A percentile compares a stretch with the other conserved stretches of the same genome.
These are phyloP conservation scores for Leucosporidium scottii DNA, from an alignment of 768 basidiomycete species.

Conservation along the genomic window DNA sequence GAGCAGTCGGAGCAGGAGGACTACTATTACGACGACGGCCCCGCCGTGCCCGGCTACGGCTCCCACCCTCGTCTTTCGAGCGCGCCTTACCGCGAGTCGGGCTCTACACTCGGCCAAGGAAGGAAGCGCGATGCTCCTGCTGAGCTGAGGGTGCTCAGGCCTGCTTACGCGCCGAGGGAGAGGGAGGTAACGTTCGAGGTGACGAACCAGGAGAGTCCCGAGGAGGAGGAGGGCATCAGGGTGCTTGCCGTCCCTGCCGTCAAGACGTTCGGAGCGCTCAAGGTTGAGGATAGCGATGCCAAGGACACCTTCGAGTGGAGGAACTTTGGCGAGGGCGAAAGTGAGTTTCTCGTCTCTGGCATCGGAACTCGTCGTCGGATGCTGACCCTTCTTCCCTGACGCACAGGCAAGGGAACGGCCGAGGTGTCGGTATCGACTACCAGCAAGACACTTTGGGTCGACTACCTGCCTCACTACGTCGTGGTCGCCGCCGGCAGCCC, in stretches of 20 bases:
- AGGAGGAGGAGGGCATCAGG: conserved; percentile 33
- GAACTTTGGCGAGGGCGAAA: conserved; percentile 60
- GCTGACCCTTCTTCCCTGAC: not conserved
- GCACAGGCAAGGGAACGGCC: conserved; percentile 49
- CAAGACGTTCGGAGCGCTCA: conserved; percentile 52
- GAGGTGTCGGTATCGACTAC: conserved; percentile 60
- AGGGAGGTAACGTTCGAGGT: conserved; percentile 25
- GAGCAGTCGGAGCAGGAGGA: not conserved
- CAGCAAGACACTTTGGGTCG: conserved; percentile 76
- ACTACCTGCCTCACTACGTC: conserved; percentile 72
- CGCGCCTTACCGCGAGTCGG: conserved; percentile 10
- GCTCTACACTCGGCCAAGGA: conserved; percentile 12
- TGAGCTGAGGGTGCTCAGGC: conserved; percentile 12
- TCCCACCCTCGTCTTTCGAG: conserved; percentile 3
- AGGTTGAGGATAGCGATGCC: conserved; percentile 56
- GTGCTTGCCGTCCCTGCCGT: conserved; percentile 55
- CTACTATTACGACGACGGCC: not conserved
- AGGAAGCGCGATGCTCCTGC: not conserved
- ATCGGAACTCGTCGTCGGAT: not conserved
- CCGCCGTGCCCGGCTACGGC: conserved; percentile 4
- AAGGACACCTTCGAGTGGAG: conserved; percentile 62
- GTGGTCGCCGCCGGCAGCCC: conserved; percentile 59
- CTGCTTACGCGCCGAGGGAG: conserved; percentile 15
- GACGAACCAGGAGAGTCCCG: conserved; percentile 10
- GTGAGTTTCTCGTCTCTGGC: conserved; percentile 42